A percentile compares a stretch with the other conserved stretches of the same genome.
Conservation (phyloP, 768 basidiomycete genomes). For the button mushroom (Agaricus bisporus) region DNA sequence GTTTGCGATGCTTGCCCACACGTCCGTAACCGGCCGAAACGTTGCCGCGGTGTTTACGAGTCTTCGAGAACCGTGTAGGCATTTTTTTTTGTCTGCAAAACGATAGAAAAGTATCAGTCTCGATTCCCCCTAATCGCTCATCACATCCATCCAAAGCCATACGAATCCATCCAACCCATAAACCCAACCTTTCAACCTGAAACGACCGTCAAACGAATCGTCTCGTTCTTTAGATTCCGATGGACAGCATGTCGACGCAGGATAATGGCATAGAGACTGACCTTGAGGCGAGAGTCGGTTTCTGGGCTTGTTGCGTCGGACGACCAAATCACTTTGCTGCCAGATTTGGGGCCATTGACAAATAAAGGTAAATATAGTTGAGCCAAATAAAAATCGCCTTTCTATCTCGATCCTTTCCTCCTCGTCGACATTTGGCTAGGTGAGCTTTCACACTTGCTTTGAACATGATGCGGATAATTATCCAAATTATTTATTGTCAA, state of each 20-base stretch:
- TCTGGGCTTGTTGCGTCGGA: constrained; percentile 26
- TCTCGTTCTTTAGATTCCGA: constrained; percentile 6
- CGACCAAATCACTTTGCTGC: constrained; percentile 17
- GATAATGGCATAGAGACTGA: constrained; percentile 37
- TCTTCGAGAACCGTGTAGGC: constrained; percentile 96
- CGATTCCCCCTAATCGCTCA: constrained; percentile 13
- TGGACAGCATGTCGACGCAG: constrained; percentile 8
- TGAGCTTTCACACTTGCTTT: constrained; percentile 19
- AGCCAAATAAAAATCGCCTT: constrained; percentile 8
- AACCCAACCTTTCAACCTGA: constrained; percentile 20
- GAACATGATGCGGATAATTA: constrained; percentile 42
- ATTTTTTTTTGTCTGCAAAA: constrained; percentile 41
- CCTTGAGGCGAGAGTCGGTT: constrained; percentile 58
- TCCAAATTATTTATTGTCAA: constrained; percentile 72
- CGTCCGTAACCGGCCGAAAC: constrained; percentile 99
- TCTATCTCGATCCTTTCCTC: constrained; percentile 10
- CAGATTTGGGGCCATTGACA: constrained; percentile 21
- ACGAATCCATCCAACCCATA: constrained; percentile 33
- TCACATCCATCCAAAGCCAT: constrained; percentile 43
- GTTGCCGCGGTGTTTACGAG: constrained; percentile 98
- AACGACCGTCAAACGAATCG: constrained; percentile 9
- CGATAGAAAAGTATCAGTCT: constrained; percentile 13
- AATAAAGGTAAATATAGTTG: constrained; percentile 22
- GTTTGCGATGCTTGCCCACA: constrained; percentile 99
- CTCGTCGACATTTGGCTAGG: constrained; percentile 10